Conservation (phyloP, 352 stramenopile species). For the Globisporangium okanoganense region DNA sequence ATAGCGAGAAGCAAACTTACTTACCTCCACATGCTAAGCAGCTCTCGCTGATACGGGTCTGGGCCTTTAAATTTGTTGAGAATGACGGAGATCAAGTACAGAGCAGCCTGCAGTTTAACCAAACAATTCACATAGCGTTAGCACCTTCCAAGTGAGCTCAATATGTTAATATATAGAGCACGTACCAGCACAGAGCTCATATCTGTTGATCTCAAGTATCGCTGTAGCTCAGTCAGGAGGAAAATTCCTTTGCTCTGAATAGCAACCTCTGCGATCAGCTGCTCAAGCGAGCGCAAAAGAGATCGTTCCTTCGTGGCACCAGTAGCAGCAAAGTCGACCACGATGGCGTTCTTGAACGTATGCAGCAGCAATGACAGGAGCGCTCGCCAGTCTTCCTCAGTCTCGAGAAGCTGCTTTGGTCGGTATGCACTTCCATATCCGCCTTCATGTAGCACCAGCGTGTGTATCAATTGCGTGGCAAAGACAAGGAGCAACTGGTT, state of each 20-base stretch:
- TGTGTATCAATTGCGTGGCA: background rate
- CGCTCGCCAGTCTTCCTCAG: background rate
- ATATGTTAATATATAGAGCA: background rate
- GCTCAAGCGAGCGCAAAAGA: constrained; percentile 10
- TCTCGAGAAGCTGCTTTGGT: constrained; percentile 6
- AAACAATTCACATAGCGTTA: background rate
- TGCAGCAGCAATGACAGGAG: constrained; percentile 30
- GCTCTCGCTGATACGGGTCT: background rate
- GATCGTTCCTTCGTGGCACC: too few species aligned
- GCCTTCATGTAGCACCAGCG: background rate
- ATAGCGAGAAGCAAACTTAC: background rate
- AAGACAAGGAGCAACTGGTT: background rate
- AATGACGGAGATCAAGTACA: constrained; percentile 2
- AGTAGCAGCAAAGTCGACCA: background rate
- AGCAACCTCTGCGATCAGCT: constrained; percentile 32
- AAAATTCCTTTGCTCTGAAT: constrained; percentile 10
- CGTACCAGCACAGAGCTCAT: background rate
- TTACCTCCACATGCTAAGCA: constrained; percentile 8
- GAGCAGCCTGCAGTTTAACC: background rate
- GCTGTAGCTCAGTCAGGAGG: background rate
- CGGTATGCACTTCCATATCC: too few species aligned
- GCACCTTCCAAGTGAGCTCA: background rate
- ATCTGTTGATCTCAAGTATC: background rate
- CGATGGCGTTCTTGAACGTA: background rate
- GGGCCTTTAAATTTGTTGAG: background rate